Conservation (phyloP, 208 protist species). For the Leishmania turanica region DNA sequence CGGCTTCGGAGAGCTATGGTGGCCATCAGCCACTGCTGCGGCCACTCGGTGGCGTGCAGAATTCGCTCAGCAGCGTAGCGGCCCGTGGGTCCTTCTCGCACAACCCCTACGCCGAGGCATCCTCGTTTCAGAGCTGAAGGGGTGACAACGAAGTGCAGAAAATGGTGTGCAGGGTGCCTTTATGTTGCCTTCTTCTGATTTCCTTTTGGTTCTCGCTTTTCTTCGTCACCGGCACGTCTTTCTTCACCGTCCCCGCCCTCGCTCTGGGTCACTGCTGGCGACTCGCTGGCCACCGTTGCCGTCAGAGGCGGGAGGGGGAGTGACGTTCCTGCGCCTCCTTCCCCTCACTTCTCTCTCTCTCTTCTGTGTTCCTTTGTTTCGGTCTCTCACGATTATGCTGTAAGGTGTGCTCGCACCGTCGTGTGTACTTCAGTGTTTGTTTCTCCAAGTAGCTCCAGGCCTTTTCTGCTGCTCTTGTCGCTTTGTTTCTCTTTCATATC, state of each 20-base stretch:
- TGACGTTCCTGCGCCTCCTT: not conserved
- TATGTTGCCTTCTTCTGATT: not conserved
- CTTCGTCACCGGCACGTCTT: not conserved
- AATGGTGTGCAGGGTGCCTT: too few species aligned
- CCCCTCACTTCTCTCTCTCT: not conserved
- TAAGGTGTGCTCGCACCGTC: not conserved
- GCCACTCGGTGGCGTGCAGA: conserved; percentile 14
- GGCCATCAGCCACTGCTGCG: conserved; percentile 31
- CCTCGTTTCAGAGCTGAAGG: conserved; percentile 40
- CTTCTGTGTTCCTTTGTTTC: not conserved
- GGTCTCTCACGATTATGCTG: not conserved
- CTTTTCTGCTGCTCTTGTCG: not conserved
- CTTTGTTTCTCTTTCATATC: not conserved
- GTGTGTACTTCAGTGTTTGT: not conserved
- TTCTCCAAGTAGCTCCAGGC: not conserved
- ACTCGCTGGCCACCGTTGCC: not conserved
- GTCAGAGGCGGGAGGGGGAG: not conserved
- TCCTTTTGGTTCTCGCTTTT: conserved; percentile 1
- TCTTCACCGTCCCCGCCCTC: not conserved
- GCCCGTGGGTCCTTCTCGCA: conserved; percentile 49
- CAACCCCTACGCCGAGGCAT: conserved; percentile 78
- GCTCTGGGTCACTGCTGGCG: not conserved
- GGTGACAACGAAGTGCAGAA: too few species aligned
- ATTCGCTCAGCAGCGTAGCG: conserved; percentile 12
- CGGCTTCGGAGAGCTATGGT: conserved; percentile 4